Evolutionary conservation across 2,329 filamentous ascomycete species (phyloP).

Genomic region (Monosporascus cannonballus): DNA sequence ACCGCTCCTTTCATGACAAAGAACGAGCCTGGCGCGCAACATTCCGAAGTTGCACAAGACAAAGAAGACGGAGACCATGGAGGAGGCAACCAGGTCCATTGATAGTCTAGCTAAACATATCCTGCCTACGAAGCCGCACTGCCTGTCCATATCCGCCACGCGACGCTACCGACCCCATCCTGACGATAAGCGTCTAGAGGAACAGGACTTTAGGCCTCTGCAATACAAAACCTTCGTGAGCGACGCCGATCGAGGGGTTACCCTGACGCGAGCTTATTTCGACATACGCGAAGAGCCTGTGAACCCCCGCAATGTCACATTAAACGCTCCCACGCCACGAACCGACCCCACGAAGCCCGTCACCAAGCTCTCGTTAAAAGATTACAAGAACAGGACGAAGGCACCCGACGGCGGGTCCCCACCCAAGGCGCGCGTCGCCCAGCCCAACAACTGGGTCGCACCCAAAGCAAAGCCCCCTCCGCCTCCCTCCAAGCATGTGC

Average conservation of each 20-base stretch:
- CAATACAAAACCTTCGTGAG: constrained; percentile 54
- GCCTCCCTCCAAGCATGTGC: constrained; percentile 19
- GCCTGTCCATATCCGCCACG: constrained; percentile 43
- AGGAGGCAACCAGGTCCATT: constrained; percentile 53
- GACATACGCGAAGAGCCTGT: constrained; percentile 46
- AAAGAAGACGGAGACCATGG: constrained; percentile 36
- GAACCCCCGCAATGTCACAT: constrained; percentile 27
- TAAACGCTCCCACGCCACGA: constrained; percentile 13
- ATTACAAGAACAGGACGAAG: constrained; percentile 52
- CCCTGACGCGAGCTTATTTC: constrained; percentile 51
- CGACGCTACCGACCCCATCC: constrained; percentile 40
- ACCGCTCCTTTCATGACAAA: constrained; percentile 23
- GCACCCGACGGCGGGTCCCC: constrained; percentile 22
- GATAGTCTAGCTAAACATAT: constrained; percentile 46
- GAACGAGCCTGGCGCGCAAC: constrained; percentile 23
- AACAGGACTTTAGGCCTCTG: constrained; percentile 43
- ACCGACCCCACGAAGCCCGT: constrained; percentile 37
- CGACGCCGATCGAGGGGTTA: constrained; percentile 51
- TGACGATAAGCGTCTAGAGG: constrained; percentile 36
- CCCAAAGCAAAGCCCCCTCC: constrained; percentile 21
- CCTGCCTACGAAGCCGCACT: constrained; percentile 46
- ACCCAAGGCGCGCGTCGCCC: constrained; percentile 13
- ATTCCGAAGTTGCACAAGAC: constrained; percentile 24
- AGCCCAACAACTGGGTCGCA: constrained; percentile 15
- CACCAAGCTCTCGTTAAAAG: constrained; percentile 49